phyloP scores from a whole-genome alignment of 257 asterid genomes.

The Ocimum tenuiflorum region DNA sequence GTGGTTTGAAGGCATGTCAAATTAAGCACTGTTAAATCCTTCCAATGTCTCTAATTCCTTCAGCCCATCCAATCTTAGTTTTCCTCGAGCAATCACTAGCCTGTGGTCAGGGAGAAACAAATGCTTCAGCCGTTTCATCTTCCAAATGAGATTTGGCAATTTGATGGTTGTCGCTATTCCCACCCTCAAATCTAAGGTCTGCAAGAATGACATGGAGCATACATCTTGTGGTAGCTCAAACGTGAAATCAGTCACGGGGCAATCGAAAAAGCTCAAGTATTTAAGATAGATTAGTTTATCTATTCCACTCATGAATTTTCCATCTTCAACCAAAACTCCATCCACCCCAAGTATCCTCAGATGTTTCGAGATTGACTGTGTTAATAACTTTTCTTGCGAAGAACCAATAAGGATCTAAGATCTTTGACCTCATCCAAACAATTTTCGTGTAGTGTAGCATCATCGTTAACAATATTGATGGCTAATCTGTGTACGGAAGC shows the following conservation, averaged over 20 bases:
- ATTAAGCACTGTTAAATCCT: neutral
- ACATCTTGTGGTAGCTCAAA: constrained; percentile 10
- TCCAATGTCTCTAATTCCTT: constrained; percentile 3
- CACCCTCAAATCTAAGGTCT: neutral
- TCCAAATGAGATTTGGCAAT: neutral
- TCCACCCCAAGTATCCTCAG: neutral
- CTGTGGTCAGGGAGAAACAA: neutral
- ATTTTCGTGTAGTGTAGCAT: too few relatives aligned
- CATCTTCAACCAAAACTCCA: neutral
- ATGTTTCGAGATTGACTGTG: neutral
- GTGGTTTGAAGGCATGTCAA: neutral
- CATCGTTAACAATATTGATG: neutral
- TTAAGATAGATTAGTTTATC: constrained; percentile 11
- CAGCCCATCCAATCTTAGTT: neutral
- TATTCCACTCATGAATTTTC: neutral
- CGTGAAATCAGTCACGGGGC: neutral
- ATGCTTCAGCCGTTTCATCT: constrained; percentile 17
- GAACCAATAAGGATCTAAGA: too few relatives aligned
- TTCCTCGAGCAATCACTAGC: neutral
- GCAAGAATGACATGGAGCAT: neutral
- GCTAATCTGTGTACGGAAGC: neutral
- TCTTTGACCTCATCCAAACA: too few relatives aligned
- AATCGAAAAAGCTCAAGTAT: neutral
- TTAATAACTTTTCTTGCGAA: too few relatives aligned
- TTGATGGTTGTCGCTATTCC: rapidly evolving